A percentile compares a stretch with the other conserved stretches of the same genome.
Evolutionary conservation across 208 protist genomes (phyloP).

Genomic region (Wallacemonas sp.): DNA sequence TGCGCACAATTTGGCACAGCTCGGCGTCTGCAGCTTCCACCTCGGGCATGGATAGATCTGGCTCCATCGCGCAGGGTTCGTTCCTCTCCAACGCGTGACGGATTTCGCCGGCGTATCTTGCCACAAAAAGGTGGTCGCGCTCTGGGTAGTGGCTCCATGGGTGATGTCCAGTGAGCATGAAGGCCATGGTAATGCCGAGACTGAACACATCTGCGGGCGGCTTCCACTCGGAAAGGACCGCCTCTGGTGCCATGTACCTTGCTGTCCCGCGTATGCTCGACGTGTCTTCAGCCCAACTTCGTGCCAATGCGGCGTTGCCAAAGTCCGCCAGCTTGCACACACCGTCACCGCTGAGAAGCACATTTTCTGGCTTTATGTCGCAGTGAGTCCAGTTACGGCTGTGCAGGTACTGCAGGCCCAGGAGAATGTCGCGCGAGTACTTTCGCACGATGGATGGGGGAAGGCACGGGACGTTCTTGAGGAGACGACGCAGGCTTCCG

Average conservation of each 20-base stretch:
- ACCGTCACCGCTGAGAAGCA: slow-evolving; percentile 74
- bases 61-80: slow-evolving; percentile 40
- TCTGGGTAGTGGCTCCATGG: slow-evolving; percentile 55
- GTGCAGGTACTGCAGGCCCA: slow-evolving; percentile 86
- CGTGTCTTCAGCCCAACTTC: slow-evolving; percentile 34
- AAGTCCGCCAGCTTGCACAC: slow-evolving; percentile 91
- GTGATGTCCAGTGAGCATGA: slow-evolving; percentile 66
- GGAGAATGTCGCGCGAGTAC: slow-evolving; percentile 68
- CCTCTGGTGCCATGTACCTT: slow-evolving; percentile 79
- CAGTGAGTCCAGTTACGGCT: slow-evolving; percentile 79
- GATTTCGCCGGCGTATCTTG: slow-evolving; percentile 37
- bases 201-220: slow-evolving; percentile 79
- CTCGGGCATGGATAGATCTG: slow-evolving; percentile 28
- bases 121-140: slow-evolving; percentile 50
- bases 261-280: slow-evolving; percentile 59
- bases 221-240: slow-evolving; percentile 44
- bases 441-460: slow-evolving; percentile 43
- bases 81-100: slow-evolving; percentile 26
- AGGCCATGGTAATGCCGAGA: slow-evolving; percentile 78
- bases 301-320: slow-evolving; percentile 64
- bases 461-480: slow-evolving; percentile 37
- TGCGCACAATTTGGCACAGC: slow-evolving; percentile 35
- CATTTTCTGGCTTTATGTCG: slow-evolving; percentile 92
- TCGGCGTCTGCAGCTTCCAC: slow-evolving; percentile 35
- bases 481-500: slow-evolving; percentile 72